Conservation (phyloP, 1,284 basidiomycete species). For the Mycena citricolor region DNA sequence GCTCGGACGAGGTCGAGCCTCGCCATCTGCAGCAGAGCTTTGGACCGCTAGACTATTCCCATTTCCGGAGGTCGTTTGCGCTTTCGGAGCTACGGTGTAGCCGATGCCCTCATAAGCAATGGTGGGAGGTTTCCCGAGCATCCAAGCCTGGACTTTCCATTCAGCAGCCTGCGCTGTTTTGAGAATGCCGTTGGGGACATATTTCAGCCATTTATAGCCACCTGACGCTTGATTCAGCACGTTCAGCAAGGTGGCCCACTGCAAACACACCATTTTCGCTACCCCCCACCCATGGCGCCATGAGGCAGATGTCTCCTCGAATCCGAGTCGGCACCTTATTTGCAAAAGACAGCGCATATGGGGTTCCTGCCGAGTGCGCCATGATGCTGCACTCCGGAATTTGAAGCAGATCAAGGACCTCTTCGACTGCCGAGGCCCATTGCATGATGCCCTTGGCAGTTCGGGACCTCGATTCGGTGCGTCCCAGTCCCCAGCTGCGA, state of each 20-base stretch:
- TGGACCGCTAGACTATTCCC: constrained; percentile 35
- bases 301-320: constrained; percentile 80
- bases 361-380: constrained; percentile 96
- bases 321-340: constrained; percentile 74
- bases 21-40: constrained; percentile 34
- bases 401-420: constrained; percentile 80
- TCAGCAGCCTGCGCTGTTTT: constrained; percentile 96
- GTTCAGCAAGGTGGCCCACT: background rate
- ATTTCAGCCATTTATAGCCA: constrained; percentile 96
- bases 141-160: constrained; percentile 95
- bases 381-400: constrained; percentile 85
- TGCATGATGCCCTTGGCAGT: constrained; percentile 80
- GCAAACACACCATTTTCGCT: constrained; percentile 74
- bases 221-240: constrained; percentile 36
- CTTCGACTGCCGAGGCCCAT: constrained; percentile 89
- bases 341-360: constrained; percentile 89
- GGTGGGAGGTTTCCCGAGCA: constrained; percentile 90
- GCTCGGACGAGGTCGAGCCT: constrained; percentile 54
- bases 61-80: no score
- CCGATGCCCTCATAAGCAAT: constrained; percentile 80
- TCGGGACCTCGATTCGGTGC: constrained; percentile 72
- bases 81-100: constrained; percentile 55
- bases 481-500: constrained; percentile 87
- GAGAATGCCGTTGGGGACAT: constrained; percentile 89
- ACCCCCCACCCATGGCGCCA: constrained; percentile 96